Evolutionary conservation across 768 basidiomycete species (phyloP), one percentile per base, ranked within the genome.

Genomic region (Termitomyces sp.): DNA sequence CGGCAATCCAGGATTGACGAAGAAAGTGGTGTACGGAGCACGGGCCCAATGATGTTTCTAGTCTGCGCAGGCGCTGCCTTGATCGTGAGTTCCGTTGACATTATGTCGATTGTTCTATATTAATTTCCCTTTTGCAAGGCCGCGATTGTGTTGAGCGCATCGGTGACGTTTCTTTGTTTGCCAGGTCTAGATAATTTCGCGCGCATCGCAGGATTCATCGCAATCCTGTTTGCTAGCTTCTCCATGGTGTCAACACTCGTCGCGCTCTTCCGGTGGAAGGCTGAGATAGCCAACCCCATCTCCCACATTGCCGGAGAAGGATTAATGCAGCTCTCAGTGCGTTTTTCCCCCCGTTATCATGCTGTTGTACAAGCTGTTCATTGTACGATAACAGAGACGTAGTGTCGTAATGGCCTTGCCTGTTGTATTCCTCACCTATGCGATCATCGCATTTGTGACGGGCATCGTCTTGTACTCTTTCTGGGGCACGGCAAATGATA

Each of bases 141-240:
- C 64, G 90, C 90, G 29, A 79, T 92, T 57, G 79, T 92, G 24
- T 74, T 92, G 57, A 91, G 91, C 63, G 86, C 89, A 32, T 88
- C 90, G 41, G 87, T 91, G 56, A 91, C 89, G 27, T 85, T 92
- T 72, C 79, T 93, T 67, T 82, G 88, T 51, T 78, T 93, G 53
- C 90, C 91, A 63, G 87, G 85, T 39, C 63, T 93, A 69, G 85
- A 87, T 68, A 79, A 74, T 58, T 61, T 86, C 60, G 73, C 86
- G 56, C 80, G 89, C 56, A 75, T 85, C 48, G 80, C 84, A 24
- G 85, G 83, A 32, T 78, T 92, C 62, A 74, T 89, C 14, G 83
- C 88, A 32, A 81, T 88, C 52, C 71, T 87, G 58, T 85, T 86
- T 67, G 85, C 90, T 8, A 78, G 84, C 0, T 78, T 84, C 59